These are phyloP conservation scores for Penicillium verhagenii DNA, from an alignment of 495 filamentous ascomycete species.

Conservation along the genomic window DNA sequence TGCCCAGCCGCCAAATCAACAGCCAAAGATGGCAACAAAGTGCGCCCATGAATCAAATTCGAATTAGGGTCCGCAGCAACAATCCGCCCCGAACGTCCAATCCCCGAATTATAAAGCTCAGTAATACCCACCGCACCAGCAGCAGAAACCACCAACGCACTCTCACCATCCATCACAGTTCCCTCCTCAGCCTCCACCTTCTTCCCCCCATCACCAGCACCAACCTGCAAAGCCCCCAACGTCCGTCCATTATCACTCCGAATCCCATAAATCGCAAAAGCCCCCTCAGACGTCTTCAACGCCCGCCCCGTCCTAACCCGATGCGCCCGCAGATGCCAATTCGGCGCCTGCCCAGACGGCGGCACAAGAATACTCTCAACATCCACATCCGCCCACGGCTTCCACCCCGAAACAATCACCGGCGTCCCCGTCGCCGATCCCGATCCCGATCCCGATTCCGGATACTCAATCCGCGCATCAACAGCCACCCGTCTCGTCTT, in stretches of 20 bases:
- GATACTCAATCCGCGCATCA: conserved; percentile 55
- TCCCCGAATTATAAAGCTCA: conserved; percentile 47
- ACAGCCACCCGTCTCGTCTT: conserved; percentile 63
- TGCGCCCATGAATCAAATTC: conserved; percentile 68
- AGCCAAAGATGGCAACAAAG: conserved; percentile 63
- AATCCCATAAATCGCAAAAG: conserved; percentile 68
- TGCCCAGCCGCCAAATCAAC: conserved; percentile 33
- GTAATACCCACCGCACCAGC: conserved; percentile 68
- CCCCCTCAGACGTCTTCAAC: conserved; percentile 67
- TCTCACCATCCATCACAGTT: conserved; percentile 45
- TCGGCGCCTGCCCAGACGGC: conserved; percentile 48
- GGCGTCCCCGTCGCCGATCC: no score
- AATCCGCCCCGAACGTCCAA: conserved; percentile 52
- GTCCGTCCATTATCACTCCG: conserved; percentile 56
- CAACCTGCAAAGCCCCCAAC: conserved; percentile 50
- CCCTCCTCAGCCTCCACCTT: conserved; percentile 54
- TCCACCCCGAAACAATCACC: conserved; percentile 65
- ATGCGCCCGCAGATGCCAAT: conserved; percentile 70
- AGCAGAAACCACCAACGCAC: conserved; percentile 62
- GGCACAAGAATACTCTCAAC: conserved; percentile 65
- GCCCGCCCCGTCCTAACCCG: conserved; percentile 55
- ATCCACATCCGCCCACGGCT: conserved; percentile 63
- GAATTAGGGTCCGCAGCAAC: conserved; percentile 77
- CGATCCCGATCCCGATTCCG: conserved; percentile 36
- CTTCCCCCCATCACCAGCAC: background rate